Base-by-base conservation (phyloP, 768 basidiomycete genomes). In the Cystoderma amianthinum region DNA sequence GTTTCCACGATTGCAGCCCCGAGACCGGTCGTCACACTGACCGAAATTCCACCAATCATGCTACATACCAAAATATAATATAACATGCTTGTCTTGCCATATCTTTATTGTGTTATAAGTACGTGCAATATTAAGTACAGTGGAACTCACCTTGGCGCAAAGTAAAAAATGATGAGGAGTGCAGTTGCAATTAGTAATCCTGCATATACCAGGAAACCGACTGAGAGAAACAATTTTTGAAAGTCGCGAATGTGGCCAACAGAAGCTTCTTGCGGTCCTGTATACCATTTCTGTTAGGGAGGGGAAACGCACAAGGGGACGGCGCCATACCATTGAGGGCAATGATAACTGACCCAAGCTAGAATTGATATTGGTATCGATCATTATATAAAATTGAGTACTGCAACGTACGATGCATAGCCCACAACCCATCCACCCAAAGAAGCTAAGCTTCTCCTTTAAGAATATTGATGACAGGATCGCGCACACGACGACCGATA, bases 21-120 rank as follows among this genome's bases (percentile, higher is more conserved):
- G 25, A 97, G 74, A 23, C 96, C 95, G 22, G 91, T 93, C 11
- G 94, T 95, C 41, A 95, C 94, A 51, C 86, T 90, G 49, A 95
- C 91, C 43, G 85, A 88, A 36, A 95, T 83, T 0, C 96, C 96
- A 13, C 96, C 96, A 55, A 99, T 97, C 75, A 97, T 82, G 48
- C 85, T 90, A 63, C 96, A 99, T 34, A 99, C 88, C 32, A 74
- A 69, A 48, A 98, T 94, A 60, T 95, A 90, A 87, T 88, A 91
- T 39, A 98, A 61, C 95, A 97, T 96, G 55, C 80, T 88, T 64
- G 80, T 80, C 63, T 85, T 91, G 38, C 95, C 94, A 56, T 86
- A 89, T 55, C 83, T 80, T 30, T 21, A n/a, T n/a, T n/a, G 37
- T 37, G 15, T 9, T 15, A 30, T 30, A 7, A 21, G 33, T 13